Evolutionary conservation across 306 rosid species (phyloP).

Genomic region (peach (Prunus persica)): Prunus_persica_NCBIv2 NC_034011.1:19195001-19195500

Average conservation of each 20-base stretch:
- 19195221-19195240: conserved; percentile 79
- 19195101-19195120: conserved; percentile 93
- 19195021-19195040: conserved; percentile 67
- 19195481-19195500: not conserved
- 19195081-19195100: conserved; percentile 1
- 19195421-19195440: conserved; percentile 90
- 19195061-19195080: conserved; percentile 9
- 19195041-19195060: conserved; percentile 19
- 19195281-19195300: not conserved
- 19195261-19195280: conserved; percentile 12
- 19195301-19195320: conserved; percentile 32
- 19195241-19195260: conserved; percentile 17
- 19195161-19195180: conserved; percentile 36
- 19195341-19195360: conserved; percentile 87
- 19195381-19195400: conserved; percentile 72
- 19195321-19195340: conserved; percentile 91
- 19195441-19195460: conserved; percentile 24
- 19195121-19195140: conserved; percentile 93
- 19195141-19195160: conserved; percentile 77
- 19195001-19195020: conserved; percentile 89
- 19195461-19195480: conserved; percentile 15
- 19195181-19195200: conserved; percentile 14
- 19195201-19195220: conserved; percentile 58
- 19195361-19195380: conserved; percentile 83
- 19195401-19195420: conserved; percentile 82